A percentile compares a stretch with the other conserved stretches of the same genome.
phyloP scores from a whole-genome alignment of 495 filamentous ascomycete species.

The Penicillium paradoxum region DNA sequence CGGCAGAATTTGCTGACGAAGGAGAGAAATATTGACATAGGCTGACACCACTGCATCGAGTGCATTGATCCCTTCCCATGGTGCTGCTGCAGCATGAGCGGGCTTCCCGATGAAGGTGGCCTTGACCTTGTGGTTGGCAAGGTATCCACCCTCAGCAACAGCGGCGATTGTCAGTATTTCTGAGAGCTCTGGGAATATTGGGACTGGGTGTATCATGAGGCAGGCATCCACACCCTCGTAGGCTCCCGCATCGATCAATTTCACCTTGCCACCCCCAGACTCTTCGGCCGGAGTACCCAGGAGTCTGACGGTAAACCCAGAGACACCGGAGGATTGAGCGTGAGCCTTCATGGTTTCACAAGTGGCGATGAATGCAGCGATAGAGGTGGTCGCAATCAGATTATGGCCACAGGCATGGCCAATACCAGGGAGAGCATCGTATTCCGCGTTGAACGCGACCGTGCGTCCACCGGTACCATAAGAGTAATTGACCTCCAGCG shows the following conservation, averaged over 20 bases:
- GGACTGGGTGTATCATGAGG: constrained; percentile 52
- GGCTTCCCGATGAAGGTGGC: constrained; percentile 44
- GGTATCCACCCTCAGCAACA: constrained; percentile 38
- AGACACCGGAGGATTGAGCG: constrained; percentile 7
- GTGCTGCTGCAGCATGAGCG: constrained; percentile 55
- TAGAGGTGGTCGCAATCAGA: constrained; percentile 41
- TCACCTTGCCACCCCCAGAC: constrained; percentile 43
- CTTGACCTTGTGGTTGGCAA: constrained; percentile 51
- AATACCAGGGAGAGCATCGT: constrained; percentile 46
- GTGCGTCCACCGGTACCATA: constrained; percentile 42
- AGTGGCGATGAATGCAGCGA: constrained; percentile 39
- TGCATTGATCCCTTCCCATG: constrained; percentile 63
- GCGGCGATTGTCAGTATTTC: constrained; percentile 30
- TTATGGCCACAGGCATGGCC: constrained; percentile 50
- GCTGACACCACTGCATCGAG: constrained; percentile 58
- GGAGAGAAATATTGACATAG: constrained; percentile 56
- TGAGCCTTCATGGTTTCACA: constrained; percentile 31
- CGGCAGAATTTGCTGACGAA: constrained; percentile 56
- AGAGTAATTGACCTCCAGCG: constrained; percentile 52
- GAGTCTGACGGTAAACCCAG: constrained; percentile 33
- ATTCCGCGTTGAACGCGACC: constrained; percentile 56
- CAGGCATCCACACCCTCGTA: constrained; percentile 45
- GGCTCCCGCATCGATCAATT: constrained; percentile 47
- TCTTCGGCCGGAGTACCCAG: constrained; percentile 46
- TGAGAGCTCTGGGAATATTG: constrained; percentile 25